A percentile compares a stretch with the other conserved stretches of the same genome.
phyloP scores from a whole-genome alignment of 2,329 filamentous ascomycete species.

The Hypoxylon sp. region DNA sequence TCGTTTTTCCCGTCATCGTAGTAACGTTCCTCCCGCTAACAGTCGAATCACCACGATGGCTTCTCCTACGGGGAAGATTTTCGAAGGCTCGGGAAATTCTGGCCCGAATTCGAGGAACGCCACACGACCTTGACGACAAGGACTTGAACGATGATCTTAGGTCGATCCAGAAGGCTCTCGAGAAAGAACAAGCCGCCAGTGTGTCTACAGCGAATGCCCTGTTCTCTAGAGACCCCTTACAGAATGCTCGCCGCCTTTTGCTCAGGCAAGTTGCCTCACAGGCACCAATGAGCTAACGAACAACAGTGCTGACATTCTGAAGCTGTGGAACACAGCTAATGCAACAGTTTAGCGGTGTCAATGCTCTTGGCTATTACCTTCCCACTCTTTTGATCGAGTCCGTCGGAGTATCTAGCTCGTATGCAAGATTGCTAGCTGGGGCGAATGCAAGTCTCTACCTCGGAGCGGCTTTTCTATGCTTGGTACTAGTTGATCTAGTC shows the following conservation, averaged over 20 bases:
- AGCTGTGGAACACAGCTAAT: slow-evolving; percentile 46
- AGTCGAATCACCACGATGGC: slow-evolving; percentile 55
- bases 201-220: slow-evolving; percentile 25
- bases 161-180: slow-evolving; percentile 54
- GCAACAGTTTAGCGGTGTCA: slow-evolving; percentile 46
- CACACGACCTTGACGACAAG: slow-evolving; percentile 45
- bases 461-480: slow-evolving; percentile 39
- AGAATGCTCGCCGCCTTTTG: slow-evolving; percentile 28
- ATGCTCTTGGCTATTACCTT: slow-evolving; percentile 39
- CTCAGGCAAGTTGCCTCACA: slow-evolving; percentile 30
- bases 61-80: slow-evolving; percentile 47
- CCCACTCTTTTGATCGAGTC: slow-evolving; percentile 41
- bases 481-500: slow-evolving; percentile 33
- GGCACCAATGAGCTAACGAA: neutral
- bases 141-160: slow-evolving; percentile 47
- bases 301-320: slow-evolving; percentile 24
- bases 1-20: slow-evolving; percentile 58
- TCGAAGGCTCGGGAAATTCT: slow-evolving; percentile 54
- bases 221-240: slow-evolving; percentile 23
- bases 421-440: slow-evolving; percentile 37
- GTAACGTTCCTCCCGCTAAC: slow-evolving; percentile 52
- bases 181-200: slow-evolving; percentile 48
- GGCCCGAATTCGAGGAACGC: slow-evolving; percentile 33
- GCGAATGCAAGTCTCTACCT: slow-evolving; percentile 39
- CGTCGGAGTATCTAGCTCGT: slow-evolving; percentile 37